Percentiles rank a stretch among this genome's conserved stretches.
phyloP scores from a whole-genome alignment of 2,329 filamentous ascomycete genomes.

The Xylariaceae sp. region DNA sequence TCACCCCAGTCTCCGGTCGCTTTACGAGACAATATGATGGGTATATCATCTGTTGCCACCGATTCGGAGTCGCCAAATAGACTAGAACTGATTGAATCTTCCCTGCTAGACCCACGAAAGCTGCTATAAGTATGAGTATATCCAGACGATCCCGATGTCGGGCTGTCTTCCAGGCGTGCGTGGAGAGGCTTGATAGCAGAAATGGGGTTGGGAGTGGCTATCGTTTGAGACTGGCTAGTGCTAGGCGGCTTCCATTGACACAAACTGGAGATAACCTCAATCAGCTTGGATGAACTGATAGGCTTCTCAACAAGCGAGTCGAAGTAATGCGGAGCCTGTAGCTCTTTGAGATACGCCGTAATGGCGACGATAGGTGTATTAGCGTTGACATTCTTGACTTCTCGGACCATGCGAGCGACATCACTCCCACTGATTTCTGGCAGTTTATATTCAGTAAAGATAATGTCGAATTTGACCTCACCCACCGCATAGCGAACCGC shows the following conservation, averaged over 20 bases:
- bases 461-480: conserved; percentile 97
- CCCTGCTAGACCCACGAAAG: conserved; percentile 72
- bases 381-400: conserved; percentile 91
- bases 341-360: conserved; percentile 94
- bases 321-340: conserved; percentile 92
- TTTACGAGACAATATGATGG: conserved; percentile 69
- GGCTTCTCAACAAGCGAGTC: conserved; percentile 95
- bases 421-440: conserved; percentile 93
- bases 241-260: conserved; percentile 88
- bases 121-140: conserved; percentile 68
- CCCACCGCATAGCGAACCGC: conserved; percentile 91
- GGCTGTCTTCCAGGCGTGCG: conserved; percentile 68
- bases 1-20: conserved; percentile 68
- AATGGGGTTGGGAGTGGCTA: conserved; percentile 52
- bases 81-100: conserved; percentile 84
- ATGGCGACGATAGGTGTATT: conserved; percentile 95
- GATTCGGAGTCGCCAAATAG: conserved; percentile 83
- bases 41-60: conserved; percentile 69
- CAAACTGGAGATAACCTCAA: conserved; percentile 77
- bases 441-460: conserved; percentile 95
- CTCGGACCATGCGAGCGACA: conserved; percentile 94
- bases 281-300: conserved; percentile 85
- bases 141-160: conserved; percentile 69
- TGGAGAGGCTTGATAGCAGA: conserved; percentile 61
- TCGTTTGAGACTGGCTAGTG: conserved; percentile 39